Percentiles rank a stretch among this genome's conserved stretches.
Evolutionary conservation across 2,329 filamentous ascomycete species (phyloP).

Genomic region (Penicillium thymicola): DNA sequence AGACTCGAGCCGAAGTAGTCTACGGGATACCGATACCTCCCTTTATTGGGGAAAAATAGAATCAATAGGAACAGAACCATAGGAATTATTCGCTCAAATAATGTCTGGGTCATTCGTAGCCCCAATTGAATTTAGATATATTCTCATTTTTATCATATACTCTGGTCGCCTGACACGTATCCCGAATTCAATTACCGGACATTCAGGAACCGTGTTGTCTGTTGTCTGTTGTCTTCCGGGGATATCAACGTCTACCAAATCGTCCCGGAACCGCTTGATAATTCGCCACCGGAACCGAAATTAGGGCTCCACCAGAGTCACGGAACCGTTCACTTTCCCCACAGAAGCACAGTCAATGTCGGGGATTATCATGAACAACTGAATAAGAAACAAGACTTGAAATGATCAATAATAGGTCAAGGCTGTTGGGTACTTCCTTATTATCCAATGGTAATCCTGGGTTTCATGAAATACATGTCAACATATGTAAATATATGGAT

Average conservation of each 20-base stretch:
- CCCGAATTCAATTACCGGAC: not conserved
- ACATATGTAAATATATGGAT: not conserved
- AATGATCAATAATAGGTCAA: not conserved
- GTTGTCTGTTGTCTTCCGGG: not conserved
- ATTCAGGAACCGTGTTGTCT: not conserved
- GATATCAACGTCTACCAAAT: not conserved
- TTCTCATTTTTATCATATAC: not conserved
- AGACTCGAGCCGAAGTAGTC: not conserved
- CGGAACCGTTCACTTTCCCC: conserved; percentile 1
- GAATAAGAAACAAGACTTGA: not conserved
- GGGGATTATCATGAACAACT: not conserved
- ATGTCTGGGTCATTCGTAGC: not conserved
- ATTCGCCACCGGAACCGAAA: conserved; percentile 10
- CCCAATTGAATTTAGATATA: not conserved
- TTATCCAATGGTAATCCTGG: not conserved
- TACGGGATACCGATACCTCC: not conserved
- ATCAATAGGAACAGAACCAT: not conserved
- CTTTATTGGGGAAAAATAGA: not conserved
- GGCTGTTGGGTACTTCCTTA: not conserved
- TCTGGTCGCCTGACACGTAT: not conserved
- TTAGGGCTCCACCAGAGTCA: not conserved
- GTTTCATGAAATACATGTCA: not conserved
- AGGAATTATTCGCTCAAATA: not conserved
- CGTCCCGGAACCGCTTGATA: not conserved
- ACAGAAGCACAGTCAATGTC: not conserved